Conservation (phyloP, 192 early-diverging fungal species). For the Rhizophagus clarus region DNA sequence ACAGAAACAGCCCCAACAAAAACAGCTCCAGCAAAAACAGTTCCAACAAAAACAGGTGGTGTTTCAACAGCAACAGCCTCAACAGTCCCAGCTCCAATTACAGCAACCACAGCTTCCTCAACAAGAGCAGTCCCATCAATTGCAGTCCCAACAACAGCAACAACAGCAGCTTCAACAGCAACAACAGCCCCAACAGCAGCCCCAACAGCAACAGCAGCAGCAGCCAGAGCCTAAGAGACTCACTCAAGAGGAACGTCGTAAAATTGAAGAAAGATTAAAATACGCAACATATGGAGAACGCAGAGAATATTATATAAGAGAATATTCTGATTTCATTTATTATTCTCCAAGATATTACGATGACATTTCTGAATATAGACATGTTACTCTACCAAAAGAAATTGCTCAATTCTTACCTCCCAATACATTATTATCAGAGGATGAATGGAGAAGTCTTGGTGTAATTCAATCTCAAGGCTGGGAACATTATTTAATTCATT, state of each 20-base stretch:
- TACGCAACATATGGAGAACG: not conserved
- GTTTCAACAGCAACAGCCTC: too few species aligned
- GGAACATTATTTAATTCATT: conserved; percentile 58
- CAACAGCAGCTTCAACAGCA: not conserved
- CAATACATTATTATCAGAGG: conserved; percentile 41
- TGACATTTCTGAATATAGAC: conserved; percentile 34
- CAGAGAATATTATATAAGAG: not conserved
- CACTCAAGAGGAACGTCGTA: not conserved
- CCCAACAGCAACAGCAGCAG: not conserved
- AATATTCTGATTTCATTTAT: not conserved
- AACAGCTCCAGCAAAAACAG: not conserved
- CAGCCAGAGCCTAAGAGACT: not conserved
- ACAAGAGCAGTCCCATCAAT: not conserved
- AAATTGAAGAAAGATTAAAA: not conserved
- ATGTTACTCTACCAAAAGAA: conserved; percentile 48
- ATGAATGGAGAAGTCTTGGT: conserved; percentile 49
- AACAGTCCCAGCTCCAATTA: too few species aligned
- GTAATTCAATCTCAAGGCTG: conserved; percentile 53
- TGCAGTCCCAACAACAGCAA: not conserved
- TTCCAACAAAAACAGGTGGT: not conserved
- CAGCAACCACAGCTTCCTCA: not conserved
- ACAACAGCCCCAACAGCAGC: too few species aligned
- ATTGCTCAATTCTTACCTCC: conserved; percentile 43
- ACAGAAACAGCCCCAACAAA: not conserved
- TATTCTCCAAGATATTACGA: conserved; percentile 12